Conservation (phyloP, 306 rosid genomes). For the Gastrolobium villosum region DNA sequence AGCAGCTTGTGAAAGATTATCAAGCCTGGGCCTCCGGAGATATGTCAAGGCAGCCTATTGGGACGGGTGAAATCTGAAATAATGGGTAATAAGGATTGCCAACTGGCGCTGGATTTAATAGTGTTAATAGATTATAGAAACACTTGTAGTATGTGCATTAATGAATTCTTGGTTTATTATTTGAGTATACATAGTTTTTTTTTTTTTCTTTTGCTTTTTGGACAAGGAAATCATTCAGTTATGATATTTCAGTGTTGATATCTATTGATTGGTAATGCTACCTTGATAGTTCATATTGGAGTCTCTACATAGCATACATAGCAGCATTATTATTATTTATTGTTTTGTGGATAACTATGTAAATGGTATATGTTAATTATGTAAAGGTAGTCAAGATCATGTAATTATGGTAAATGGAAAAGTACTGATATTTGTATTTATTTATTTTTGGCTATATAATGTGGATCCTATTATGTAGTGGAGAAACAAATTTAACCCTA, state of each 20-base stretch:
- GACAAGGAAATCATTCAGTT: background rate
- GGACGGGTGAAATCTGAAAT: slow-evolving; percentile 58
- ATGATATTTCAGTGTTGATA: slow-evolving; percentile 38
- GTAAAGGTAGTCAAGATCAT: no score
- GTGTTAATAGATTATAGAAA: slow-evolving; percentile 38
- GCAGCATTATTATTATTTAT: no score
- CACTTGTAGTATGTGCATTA: slow-evolving; percentile 13
- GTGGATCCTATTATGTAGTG: no score
- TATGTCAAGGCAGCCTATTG: slow-evolving; percentile 71
- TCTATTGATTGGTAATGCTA: background rate
- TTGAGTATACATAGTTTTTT: background rate
- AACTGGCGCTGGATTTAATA: slow-evolving; percentile 32
- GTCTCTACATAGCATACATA: no score
- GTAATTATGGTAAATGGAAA: no score
- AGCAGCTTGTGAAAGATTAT: slow-evolving; percentile 95
- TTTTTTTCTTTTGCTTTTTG: background rate
- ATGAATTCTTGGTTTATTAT: slow-evolving; percentile 30
- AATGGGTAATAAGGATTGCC: slow-evolving; percentile 28
- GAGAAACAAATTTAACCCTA: no score
- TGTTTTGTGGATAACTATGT: no score
- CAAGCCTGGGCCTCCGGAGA: slow-evolving; percentile 87
- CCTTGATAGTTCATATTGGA: no score
- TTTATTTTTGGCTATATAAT: no score
- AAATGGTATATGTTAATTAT: no score
- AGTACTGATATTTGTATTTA: no score